Evolutionary conservation across 2,329 filamentous ascomycete species (phyloP).

Genomic region (Penicillium sp.): DNA sequence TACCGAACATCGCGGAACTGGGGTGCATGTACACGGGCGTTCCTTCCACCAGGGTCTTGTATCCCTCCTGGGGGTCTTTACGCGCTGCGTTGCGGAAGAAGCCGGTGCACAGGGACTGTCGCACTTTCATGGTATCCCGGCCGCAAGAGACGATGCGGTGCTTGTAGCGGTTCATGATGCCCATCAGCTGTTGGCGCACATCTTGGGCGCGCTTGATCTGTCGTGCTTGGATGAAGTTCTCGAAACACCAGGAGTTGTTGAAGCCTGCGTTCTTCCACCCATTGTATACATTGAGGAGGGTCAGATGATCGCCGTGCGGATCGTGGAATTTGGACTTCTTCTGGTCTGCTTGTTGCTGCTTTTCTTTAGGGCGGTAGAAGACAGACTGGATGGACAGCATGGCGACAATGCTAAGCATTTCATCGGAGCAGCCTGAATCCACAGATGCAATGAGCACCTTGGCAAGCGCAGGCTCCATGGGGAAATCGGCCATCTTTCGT

Average conservation of each 20-base stretch:
- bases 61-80: slow-evolving; percentile 94
- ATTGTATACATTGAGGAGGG: slow-evolving; percentile 94
- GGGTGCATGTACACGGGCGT: slow-evolving; percentile 96
- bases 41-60: slow-evolving; percentile 94
- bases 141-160: slow-evolving; percentile 82
- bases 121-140: slow-evolving; percentile 79
- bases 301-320: slow-evolving; percentile 89
- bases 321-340: slow-evolving; percentile 99
- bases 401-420: slow-evolving; percentile 89
- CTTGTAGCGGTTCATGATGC: slow-evolving; percentile 90
- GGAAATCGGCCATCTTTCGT: slow-evolving; percentile 97
- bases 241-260: slow-evolving; percentile 88
- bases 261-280: slow-evolving; percentile 87
- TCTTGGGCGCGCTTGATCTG: slow-evolving; percentile 88
- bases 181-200: slow-evolving; percentile 84
- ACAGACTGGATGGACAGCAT: slow-evolving; percentile 86
- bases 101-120: slow-evolving; percentile 84
- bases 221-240: slow-evolving; percentile 94
- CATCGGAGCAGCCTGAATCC: slow-evolving; percentile 85
- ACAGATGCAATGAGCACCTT: slow-evolving; percentile 88
- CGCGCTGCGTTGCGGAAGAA: slow-evolving; percentile 95
- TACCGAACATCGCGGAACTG: slow-evolving; percentile 86
- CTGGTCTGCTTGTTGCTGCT: slow-evolving; percentile 92
- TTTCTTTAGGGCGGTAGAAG: slow-evolving; percentile 96
- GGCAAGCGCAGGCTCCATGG: slow-evolving; percentile 90